Evolutionary conservation across 345 rosid genomes (phyloP), one percentile per base, ranked within the genome.

Genomic region (Noccaea bulbosa): DNA sequence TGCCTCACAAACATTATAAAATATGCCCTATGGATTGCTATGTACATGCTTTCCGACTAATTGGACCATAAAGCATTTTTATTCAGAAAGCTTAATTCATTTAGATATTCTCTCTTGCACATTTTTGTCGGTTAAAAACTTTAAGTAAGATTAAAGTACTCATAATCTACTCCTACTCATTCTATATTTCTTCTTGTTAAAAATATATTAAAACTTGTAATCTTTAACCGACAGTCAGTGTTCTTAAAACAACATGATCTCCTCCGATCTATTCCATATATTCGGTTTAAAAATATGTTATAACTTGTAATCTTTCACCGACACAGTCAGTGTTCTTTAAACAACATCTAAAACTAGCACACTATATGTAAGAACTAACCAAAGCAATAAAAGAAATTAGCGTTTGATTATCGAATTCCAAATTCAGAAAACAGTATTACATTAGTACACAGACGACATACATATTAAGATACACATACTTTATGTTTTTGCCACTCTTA

Each of bases 41-140:
- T 47, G 7, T 39, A 40, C 22, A 11, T 39, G 6, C 44, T 15
- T 56, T 17, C 45, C 62, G 45, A 16, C 62, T 16, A 15, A 6
- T 35, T 56, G 22, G 62, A 56, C 62, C 62, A 37, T 56, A 56
- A 56, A 37, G 16, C 9, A 56, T 56, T 35, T 56, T 14, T 54
- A 7, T 14, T 35, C 44, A 56, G 45, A 17, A 56, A 56, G 30
- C 62, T 35, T 15, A 24, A 15, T 55, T 33, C 61, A 11, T 37
- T 56, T 56, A 56, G 30, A 56, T 56, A 56, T 56, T 16, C 27
- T 56, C 45, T 8, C 17, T 16, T 15, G 14, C 62, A 56, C 37
- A 10, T 10, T 56, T 37, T 16, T 56, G 62, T 56, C 62, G 62
- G 62, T 56, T 10, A 16, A 56, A 56, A 15, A 11, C 44, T 35